A percentile compares a stretch with the other conserved stretches of the same genome.
phyloP scores from a whole-genome alignment of 2,329 filamentous ascomycete genomes.

The Curvularia verruculosa region DNA sequence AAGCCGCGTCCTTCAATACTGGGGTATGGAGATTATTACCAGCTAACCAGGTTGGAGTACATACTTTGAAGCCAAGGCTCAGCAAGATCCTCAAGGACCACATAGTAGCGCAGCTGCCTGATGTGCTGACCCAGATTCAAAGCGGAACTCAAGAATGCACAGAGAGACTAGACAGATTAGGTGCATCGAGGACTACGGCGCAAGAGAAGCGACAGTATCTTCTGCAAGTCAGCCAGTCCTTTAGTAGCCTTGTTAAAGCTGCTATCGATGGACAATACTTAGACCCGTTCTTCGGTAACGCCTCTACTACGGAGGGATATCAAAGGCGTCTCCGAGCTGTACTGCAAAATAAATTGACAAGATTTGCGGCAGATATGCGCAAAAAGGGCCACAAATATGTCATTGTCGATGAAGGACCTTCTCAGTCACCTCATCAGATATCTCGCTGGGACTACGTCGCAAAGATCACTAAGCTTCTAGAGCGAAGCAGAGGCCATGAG shows the following conservation, averaged over 20 bases:
- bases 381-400: slow-evolving; percentile 19
- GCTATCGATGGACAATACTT: slow-evolving; percentile 55
- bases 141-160: slow-evolving; percentile 24
- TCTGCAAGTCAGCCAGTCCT: slow-evolving; percentile 51
- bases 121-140: slow-evolving; percentile 36
- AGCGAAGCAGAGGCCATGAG: slow-evolving; percentile 27
- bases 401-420: slow-evolving; percentile 18
- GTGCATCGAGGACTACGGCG: slow-evolving; percentile 53
- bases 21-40: slow-evolving; percentile 40
- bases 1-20: slow-evolving; percentile 43
- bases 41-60: too few relatives aligned
- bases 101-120: slow-evolving; percentile 27
- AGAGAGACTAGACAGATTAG: slow-evolving; percentile 53
- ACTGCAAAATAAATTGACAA: slow-evolving; percentile 23
- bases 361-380: slow-evolving; percentile 7
- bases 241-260: slow-evolving; percentile 53
- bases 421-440: too few relatives aligned
- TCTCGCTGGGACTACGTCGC: neutral
- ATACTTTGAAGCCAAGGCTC: slow-evolving; percentile 23
- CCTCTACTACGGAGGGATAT: slow-evolving; percentile 17
- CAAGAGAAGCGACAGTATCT: slow-evolving; percentile 59
- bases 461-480: slow-evolving; percentile 8
- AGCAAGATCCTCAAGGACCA: slow-evolving; percentile 33
- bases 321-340: slow-evolving; percentile 30
- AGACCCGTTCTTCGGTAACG: slow-evolving; percentile 56